Percentiles rank a stretch among this genome's conserved stretches.
Conservation (phyloP, 495 filamentous ascomycete genomes). For the Tuber calosporum region DNA sequence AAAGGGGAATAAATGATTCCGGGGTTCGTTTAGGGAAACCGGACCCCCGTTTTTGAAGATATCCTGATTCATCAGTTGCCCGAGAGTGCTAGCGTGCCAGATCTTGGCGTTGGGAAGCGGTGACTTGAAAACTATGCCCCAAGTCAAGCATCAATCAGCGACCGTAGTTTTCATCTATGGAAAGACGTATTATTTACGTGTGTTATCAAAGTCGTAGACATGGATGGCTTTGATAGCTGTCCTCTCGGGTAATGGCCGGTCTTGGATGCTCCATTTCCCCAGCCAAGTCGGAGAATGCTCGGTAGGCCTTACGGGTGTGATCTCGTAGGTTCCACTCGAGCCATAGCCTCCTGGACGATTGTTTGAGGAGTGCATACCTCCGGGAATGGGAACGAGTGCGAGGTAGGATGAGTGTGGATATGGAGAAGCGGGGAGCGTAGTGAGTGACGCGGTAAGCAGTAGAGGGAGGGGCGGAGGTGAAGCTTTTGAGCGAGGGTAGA, state of each 20-base stretch:
- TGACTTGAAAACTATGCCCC: constrained; percentile 67
- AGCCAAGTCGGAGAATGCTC: constrained; percentile 22
- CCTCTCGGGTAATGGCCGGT: constrained; percentile 16
- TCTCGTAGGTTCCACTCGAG: constrained; percentile 19
- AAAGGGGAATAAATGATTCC: neutral
- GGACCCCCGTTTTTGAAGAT: constrained; percentile 65
- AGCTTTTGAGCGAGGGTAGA: neutral
- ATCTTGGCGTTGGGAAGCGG: constrained; percentile 83
- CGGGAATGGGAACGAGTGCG: neutral
- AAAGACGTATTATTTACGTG: constrained; percentile 51
- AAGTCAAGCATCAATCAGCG: constrained; percentile 9
- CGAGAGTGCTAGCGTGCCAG: constrained; percentile 72
- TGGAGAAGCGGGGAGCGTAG: neutral
- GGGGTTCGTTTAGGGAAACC: neutral
- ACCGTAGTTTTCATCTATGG: neutral
- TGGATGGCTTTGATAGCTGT: constrained; percentile 65
- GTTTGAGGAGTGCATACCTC: constrained; percentile 7
- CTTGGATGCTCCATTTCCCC: constrained; percentile 20
- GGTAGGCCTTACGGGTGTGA: constrained; percentile 13
- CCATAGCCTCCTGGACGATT: constrained; percentile 12
- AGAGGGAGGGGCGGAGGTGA: neutral
- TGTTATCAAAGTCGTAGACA: constrained; percentile 99
- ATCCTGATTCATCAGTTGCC: constrained; percentile 64
- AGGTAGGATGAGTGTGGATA: neutral
- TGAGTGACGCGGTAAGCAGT: neutral